Conservation (phyloP, 2,329 filamentous ascomycete genomes). For the Ophiocordyceps camponoti-floridani region DNA sequence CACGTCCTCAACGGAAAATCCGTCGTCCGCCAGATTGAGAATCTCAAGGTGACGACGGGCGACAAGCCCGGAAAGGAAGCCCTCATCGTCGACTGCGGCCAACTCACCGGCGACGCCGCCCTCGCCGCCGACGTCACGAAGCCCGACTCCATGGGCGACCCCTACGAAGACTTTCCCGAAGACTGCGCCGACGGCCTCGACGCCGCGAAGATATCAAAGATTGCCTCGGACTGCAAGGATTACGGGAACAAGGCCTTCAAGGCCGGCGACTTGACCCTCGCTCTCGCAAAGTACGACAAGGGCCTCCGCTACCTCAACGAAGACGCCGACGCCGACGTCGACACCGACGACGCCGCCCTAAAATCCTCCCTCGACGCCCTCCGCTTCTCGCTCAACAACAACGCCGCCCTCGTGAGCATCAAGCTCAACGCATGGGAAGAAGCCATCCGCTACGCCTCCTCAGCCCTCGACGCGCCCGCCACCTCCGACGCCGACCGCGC, state of each 20-base stretch:
- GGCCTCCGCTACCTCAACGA: constrained; percentile 77
- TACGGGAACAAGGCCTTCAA: constrained; percentile 92
- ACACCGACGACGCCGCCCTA: constrained; percentile 39
- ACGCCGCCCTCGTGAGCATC: constrained; percentile 68
- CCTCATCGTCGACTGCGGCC: constrained; percentile 66
- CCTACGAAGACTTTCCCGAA: constrained; percentile 90
- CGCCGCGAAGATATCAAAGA: constrained; percentile 52
- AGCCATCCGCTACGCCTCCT: constrained; percentile 49
- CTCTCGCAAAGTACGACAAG: constrained; percentile 87
- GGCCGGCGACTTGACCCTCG: constrained; percentile 47
- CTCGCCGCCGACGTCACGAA: constrained; percentile 47
- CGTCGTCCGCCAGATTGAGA: constrained; percentile 77
- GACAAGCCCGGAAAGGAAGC: constrained; percentile 67
- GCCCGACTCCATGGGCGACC: constrained; percentile 69
- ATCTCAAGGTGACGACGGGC: constrained; percentile 50
- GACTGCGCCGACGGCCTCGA: constrained; percentile 50
- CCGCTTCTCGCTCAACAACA: constrained; percentile 75
- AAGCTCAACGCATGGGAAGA: constrained; percentile 62
- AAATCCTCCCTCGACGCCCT: constrained; percentile 51
- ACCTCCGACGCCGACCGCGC: constrained; percentile 62
- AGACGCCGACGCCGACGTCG: constrained; percentile 58
- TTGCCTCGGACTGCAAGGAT: constrained; percentile 73
- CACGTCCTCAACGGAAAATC: constrained; percentile 89
- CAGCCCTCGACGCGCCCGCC: constrained; percentile 50
- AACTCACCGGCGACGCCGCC: constrained; percentile 58